Evolutionary conservation across 2,329 filamentous ascomycete genomes (phyloP).

Genomic region (Epichloe baconii): DNA sequence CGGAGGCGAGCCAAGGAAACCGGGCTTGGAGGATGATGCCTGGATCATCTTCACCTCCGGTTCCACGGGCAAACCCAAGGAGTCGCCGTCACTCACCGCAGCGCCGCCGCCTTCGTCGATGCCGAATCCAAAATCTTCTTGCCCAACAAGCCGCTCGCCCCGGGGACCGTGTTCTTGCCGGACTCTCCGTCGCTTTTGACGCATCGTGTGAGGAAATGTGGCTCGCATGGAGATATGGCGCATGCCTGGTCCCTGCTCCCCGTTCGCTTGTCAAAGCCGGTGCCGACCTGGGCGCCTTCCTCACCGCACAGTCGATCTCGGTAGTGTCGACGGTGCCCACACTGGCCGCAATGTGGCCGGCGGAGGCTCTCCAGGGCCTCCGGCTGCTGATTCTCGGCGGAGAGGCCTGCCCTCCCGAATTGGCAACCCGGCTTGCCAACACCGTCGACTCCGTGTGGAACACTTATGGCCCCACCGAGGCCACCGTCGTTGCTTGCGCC

Average conservation of each 20-base stretch:
- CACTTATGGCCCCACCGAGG: slow-evolving; percentile 15
- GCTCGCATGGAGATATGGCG: slow-evolving; percentile 12
- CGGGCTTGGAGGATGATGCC: slow-evolving; percentile 9
- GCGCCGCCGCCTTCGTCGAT: slow-evolving; percentile 13
- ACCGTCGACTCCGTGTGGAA: slow-evolving; percentile 11
- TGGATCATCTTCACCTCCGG: slow-evolving; percentile 15
- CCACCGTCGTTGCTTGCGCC: slow-evolving; percentile 12
- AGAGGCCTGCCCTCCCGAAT: slow-evolving; percentile 11
- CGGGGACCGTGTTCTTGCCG: slow-evolving; percentile 12
- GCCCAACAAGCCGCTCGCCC: slow-evolving; percentile 8
- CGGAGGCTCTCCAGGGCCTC: slow-evolving; percentile 9
- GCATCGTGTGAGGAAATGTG: slow-evolving; percentile 14
- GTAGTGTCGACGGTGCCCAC: slow-evolving; percentile 13
- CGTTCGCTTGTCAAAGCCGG: slow-evolving; percentile 11
- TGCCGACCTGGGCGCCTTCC: slow-evolving; percentile 10
- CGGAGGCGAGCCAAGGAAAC: not conserved
- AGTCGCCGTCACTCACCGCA: slow-evolving; percentile 12
- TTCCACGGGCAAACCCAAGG: slow-evolving; percentile 13
- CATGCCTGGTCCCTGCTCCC: slow-evolving; percentile 11
- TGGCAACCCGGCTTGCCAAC: slow-evolving; percentile 9
- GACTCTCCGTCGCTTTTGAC: slow-evolving; percentile 12
- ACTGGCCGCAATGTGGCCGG: slow-evolving; percentile 11
- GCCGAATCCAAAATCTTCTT: slow-evolving; percentile 11
- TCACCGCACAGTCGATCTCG: slow-evolving; percentile 10
- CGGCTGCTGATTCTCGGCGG: slow-evolving; percentile 13